Evolutionary conservation across 345 rosid genomes (phyloP), one percentile per base, ranked within the genome.

Genomic region (Citrus sp.): DNA sequence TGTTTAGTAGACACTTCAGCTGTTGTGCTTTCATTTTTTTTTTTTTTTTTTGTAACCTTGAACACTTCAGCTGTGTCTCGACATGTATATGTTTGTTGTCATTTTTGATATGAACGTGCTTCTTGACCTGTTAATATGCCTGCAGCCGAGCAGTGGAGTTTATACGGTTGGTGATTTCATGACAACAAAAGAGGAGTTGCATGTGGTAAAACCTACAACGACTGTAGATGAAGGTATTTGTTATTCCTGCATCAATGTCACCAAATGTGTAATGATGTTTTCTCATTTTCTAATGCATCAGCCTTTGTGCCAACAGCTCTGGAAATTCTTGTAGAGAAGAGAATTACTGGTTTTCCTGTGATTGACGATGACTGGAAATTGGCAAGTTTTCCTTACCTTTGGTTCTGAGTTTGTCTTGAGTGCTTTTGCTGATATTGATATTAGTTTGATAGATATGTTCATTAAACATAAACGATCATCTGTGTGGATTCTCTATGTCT

Each of bases 301-400:
- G 46, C 51, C 62, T 66, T 38, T 80, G 19, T 80, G 25, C 28
- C 72, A 54, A 77, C 89, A 93, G 97, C 98, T 66, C 78, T 95
- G 75, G 95, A 92, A 74, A 72, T 84, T 24, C 90, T 92, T 35
- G 98, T 91, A 34, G 94, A 90, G 84, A 84, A 85, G 76, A 90
- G 94, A 87, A 86, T 93, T 81, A 92, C 96, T 28, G 95, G 98
- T 70, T 91, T 93, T 88, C 98, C 99, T 75, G 99, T 95, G 77
- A 83, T 93, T 65, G 96, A 93, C 54, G 92, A 93, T 60, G 92
- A 89, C 77, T 91, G 94, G 94, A 92, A 87, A 78, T 80, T 91
- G 94, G 95, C 89, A 86, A 78, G 87, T 73, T 73, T 75, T 30
- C 51, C 78, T 32, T 54, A 67, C 30, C 78, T 76, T 74, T 68